Evolutionary conservation across 352 stramenopile genomes (phyloP), one percentile per base, ranked within the genome.

Genomic region (Globisporangium cylindrosporum): DNA sequence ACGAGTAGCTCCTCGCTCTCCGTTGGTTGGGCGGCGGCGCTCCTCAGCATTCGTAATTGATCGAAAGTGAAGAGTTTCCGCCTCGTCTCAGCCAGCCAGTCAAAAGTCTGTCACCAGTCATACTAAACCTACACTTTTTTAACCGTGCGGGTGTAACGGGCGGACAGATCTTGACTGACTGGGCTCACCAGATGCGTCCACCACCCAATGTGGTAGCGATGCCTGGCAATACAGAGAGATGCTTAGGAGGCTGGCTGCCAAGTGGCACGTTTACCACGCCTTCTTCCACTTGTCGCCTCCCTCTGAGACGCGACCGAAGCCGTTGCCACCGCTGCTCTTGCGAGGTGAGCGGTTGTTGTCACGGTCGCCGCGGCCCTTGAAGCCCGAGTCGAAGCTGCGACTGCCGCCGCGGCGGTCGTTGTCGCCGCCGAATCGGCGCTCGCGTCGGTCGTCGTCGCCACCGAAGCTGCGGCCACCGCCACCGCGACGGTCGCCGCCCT

Each of bases 291-390:
- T 68, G 70, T 73, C 66, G 36, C 46, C 46, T 49, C 74, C 76
- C 38, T 82, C 79, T n/a, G 76, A 86, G 24, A 68, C 70, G 64
- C 75, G 75, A 29, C 75, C 75, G 58, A 81, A 81, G 49, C 55
- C 59, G 41, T 49, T 49, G 12, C 67, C 65, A 4, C 67, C 64
- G 49, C 70, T 70, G 34, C 27, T 72, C 59, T 70, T 67, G 63
- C 68, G 59, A 58, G 65, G 34, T 59, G 65, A 67, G 53, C 66
- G 66, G 58, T 63, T 70, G 69, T 59, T 34, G 54, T 66, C 66
- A n/a, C 74, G 29, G 48, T 62, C 66, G 27, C 74, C 38, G 53
- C 68, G 68, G 56, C 66, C 61, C 14, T 71, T 77, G 69, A 90
- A 92, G 29, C 69, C 73, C 59, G 75, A 77, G 66, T 90, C 46